These are phyloP conservation scores for Lepidium didymum DNA, from an alignment of 345 rosid species.

Conservation along the genomic window DNA sequence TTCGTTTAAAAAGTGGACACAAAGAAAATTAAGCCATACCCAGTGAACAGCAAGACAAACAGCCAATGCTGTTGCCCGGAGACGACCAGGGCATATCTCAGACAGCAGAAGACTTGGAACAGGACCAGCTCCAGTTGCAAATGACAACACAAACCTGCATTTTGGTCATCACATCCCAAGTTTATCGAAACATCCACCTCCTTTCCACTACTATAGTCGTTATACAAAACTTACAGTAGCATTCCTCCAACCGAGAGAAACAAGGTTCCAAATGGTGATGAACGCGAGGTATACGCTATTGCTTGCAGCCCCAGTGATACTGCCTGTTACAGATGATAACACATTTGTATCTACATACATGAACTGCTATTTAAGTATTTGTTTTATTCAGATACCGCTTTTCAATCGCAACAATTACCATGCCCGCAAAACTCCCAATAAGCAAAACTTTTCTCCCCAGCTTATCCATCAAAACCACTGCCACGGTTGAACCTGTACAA, in stretches of 20 bases:
- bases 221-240: conserved; percentile 58
- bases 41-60: conserved; percentile 88
- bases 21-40: conserved; percentile 40
- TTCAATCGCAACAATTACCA: conserved; percentile 44
- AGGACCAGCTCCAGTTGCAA: conserved; percentile 89
- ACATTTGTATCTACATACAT: background rate
- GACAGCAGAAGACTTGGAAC: conserved; percentile 85
- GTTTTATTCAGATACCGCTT: background rate
- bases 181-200: background rate
- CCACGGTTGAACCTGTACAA: conserved; percentile 60
- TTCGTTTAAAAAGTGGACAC: background rate
- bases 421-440: conserved; percentile 83
- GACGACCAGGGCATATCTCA: conserved; percentile 79
- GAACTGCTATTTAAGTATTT: background rate
- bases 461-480: conserved; percentile 85
- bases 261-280: conserved; percentile 42
- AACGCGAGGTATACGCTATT: conserved; percentile 55
- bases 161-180: background rate
- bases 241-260: conserved; percentile 87
- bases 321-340: conserved; percentile 40
- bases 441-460: conserved; percentile 86
- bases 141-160: conserved; percentile 77
- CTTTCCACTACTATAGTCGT: conserved; percentile 1
- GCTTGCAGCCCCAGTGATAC: conserved; percentile 70
- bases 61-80: conserved; percentile 90